Percentiles rank a stretch among this genome's conserved stretches.
Evolutionary conservation across 2,329 filamentous ascomycete species (phyloP).

Genomic region (Neonectria ditissima): DNA sequence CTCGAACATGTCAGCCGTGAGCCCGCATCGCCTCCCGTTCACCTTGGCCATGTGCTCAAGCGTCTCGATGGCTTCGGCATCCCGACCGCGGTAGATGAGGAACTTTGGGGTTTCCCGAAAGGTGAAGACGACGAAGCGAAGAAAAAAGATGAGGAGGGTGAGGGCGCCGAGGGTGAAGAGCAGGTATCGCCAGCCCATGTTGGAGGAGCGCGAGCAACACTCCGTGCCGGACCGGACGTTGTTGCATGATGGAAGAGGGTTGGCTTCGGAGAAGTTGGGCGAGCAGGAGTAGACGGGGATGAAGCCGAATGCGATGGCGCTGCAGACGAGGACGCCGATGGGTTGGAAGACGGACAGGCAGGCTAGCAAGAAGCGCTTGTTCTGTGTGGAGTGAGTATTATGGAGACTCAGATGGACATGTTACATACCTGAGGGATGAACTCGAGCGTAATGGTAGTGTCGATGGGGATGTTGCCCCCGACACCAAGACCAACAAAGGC

Average conservation of each 20-base stretch:
- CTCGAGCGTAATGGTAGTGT: constrained; percentile 67
- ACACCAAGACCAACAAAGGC: constrained; percentile 66
- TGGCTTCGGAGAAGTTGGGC: constrained; percentile 60
- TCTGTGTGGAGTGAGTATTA: constrained; percentile 27
- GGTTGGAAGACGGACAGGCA: constrained; percentile 67
- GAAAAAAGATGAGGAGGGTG: constrained; percentile 56
- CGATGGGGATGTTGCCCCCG: constrained; percentile 67
- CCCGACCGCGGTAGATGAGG: constrained; percentile 56
- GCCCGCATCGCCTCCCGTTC: constrained; percentile 50
- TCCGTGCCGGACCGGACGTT: constrained; percentile 41
- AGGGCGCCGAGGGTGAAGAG: constrained; percentile 58
- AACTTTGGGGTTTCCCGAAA: constrained; percentile 62
- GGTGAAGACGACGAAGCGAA: constrained; percentile 60
- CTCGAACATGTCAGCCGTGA: constrained; percentile 54
- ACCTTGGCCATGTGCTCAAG: constrained; percentile 59
- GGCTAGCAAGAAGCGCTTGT: constrained; percentile 63
- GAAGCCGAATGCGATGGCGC: constrained; percentile 64
- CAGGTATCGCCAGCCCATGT: constrained; percentile 65
- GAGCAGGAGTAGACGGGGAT: constrained; percentile 63
- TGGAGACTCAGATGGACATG: not conserved
- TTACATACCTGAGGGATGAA: constrained; percentile 60
- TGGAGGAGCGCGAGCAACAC: constrained; percentile 54
- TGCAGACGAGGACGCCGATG: constrained; percentile 64
- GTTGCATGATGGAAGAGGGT: constrained; percentile 58
- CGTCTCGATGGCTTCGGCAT: constrained; percentile 60